Percentiles rank a stretch among this genome's conserved stretches.
Conservation (phyloP, 2,329 filamentous ascomycete genomes). For the Penicillium paneum region DNA sequence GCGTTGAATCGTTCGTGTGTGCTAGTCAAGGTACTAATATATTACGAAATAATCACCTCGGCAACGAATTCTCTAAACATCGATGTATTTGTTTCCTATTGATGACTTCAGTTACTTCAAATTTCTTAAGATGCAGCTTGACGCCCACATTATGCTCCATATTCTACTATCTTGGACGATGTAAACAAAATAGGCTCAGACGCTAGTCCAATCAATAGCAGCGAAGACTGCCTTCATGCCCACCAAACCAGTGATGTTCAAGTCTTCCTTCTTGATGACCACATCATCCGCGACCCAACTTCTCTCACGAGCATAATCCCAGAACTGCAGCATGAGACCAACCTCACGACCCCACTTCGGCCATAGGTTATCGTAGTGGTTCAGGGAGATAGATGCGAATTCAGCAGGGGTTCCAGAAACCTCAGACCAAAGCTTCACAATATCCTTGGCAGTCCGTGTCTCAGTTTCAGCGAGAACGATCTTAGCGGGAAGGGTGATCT, state of each 20-base stretch:
- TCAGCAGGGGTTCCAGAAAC: not conserved
- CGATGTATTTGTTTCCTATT: too few relatives aligned
- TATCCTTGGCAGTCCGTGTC: not conserved
- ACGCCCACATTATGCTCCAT: too few relatives aligned
- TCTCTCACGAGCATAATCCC: not conserved
- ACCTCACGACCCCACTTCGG: slow-evolving; percentile 30
- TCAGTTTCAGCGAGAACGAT: slow-evolving; percentile 1
- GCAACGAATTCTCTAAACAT: too few relatives aligned
- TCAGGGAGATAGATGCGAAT: slow-evolving; percentile 21
- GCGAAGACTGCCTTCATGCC: not conserved
- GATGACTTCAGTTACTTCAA: too few relatives aligned
- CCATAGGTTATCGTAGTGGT: slow-evolving; percentile 32
- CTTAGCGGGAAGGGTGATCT: not conserved
- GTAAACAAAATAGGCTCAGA: too few relatives aligned
- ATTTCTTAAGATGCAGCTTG: too few relatives aligned
- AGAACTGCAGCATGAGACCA: slow-evolving; percentile 13
- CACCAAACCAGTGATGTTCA: not conserved
- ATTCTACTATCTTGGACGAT: too few relatives aligned
- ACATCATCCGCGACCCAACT: not conserved
- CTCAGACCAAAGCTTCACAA: not conserved
- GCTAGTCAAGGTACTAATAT: too few relatives aligned
- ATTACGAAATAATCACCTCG: too few relatives aligned
- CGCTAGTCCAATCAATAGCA: too few relatives aligned
- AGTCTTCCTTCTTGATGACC: not conserved
- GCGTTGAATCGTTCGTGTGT: too few relatives aligned